Percentiles rank a stretch among this genome's conserved stretches.
Conservation (phyloP, 2,329 filamentous ascomycete genomes). For the Cucurbitaria berberidis region DNA sequence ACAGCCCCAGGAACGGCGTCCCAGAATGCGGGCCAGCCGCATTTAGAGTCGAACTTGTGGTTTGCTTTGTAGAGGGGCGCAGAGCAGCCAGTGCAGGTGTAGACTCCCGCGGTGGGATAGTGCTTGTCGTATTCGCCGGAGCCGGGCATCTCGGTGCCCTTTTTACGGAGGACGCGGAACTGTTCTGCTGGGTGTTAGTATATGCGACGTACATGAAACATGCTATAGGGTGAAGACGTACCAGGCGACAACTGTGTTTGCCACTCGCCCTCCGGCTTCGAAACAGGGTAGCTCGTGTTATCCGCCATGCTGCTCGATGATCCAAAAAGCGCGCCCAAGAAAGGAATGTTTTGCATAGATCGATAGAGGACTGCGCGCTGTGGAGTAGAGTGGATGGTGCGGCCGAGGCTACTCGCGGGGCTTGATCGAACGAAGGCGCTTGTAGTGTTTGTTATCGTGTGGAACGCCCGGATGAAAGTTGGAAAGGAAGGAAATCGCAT, state of each 20-base stretch:
- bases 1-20: conserved; percentile 93
- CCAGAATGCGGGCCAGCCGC: conserved; percentile 98
- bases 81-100: conserved; percentile 84
- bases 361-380: conserved; percentile 37
- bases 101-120: conserved; percentile 75
- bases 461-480: conserved; percentile 56
- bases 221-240: conserved; percentile 43
- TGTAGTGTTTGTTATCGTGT: conserved; percentile 54
- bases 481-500: conserved; percentile 60
- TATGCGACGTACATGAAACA: neutral
- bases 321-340: conserved; percentile 77
- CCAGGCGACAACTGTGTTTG: conserved; percentile 78
- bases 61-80: conserved; percentile 89
- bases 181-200: conserved; percentile 68
- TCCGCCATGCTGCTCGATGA: conserved; percentile 55
- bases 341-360: conserved; percentile 79
- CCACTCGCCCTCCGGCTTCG: conserved; percentile 86
- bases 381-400: conserved; percentile 33
- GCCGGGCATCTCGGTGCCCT: conserved; percentile 84
- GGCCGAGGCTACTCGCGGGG: conserved; percentile 47
- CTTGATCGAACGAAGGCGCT: conserved; percentile 36
- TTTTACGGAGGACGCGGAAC: conserved; percentile 89
- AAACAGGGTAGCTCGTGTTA: conserved; percentile 77
- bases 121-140: conserved; percentile 90
- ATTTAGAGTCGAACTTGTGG: conserved; percentile 96